Evolutionary conservation across 306 rosid species (phyloP).

Genomic region (Rubus parviflorus): DNA sequence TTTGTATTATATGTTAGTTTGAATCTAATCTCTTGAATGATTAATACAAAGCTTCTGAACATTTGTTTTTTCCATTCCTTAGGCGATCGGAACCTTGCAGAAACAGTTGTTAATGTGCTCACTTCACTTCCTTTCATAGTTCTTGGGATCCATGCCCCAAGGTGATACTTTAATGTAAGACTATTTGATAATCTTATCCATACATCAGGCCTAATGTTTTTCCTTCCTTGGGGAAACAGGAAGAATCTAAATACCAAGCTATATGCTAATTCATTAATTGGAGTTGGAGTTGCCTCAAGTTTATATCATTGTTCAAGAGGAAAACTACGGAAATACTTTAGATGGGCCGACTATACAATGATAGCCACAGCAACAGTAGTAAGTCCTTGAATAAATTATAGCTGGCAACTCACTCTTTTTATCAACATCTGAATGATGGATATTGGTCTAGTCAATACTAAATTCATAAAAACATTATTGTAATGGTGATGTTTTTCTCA

Average conservation of each 20-base stretch:
- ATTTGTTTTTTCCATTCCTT: slow-evolving; percentile 14
- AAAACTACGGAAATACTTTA: slow-evolving; percentile 58
- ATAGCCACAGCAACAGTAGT: slow-evolving; percentile 91
- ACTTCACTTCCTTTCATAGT: slow-evolving; percentile 86
- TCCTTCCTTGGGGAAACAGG: slow-evolving; percentile 43
- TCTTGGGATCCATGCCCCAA: slow-evolving; percentile 85
- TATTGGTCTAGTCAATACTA: not conserved
- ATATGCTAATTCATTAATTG: slow-evolving; percentile 94
- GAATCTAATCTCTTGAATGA: slow-evolving; percentile 10
- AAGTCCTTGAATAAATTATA: slow-evolving; percentile 36
- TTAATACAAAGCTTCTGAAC: slow-evolving; percentile 13
- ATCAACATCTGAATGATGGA: slow-evolving; percentile 11
- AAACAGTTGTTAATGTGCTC: slow-evolving; percentile 79
- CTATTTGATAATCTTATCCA: slow-evolving; percentile 17
- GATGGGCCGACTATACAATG: slow-evolving; percentile 98
- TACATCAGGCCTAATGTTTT: slow-evolving; percentile 23
- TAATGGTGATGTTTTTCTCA: not conserved
- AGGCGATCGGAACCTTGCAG: slow-evolving; percentile 75
- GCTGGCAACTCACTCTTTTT: slow-evolving; percentile 1
- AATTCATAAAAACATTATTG: not conserved
- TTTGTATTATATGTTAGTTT: slow-evolving; percentile 10
- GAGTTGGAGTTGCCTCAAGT: slow-evolving; percentile 97
- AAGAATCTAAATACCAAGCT: slow-evolving; percentile 67
- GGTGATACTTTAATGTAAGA: slow-evolving; percentile 46
- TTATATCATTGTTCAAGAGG: slow-evolving; percentile 90